Base-by-base conservation (phyloP, 1,284 basidiomycete species). In the Cutaneotrichosporon cavernicola region DNA sequence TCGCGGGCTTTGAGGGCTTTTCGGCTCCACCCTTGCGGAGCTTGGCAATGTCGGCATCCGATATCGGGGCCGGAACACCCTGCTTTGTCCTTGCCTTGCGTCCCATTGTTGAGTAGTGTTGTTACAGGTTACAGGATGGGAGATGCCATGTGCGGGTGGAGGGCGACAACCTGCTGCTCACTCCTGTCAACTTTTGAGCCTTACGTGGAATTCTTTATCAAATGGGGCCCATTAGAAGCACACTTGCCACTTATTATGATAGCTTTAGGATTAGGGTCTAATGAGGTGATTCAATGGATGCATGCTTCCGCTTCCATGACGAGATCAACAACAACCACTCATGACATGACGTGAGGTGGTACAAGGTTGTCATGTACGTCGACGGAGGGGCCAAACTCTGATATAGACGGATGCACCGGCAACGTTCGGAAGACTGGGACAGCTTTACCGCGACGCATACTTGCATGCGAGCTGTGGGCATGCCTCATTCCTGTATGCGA, bases 71-170 rank as follows among this genome's bases (percentile, higher is more conserved):
- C 2, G 92, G 92, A 5, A 87, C 83, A 0, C 84, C 86, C 81
- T 97, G 94, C 84, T 97, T 97, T 82, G 90, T 90, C 82, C 90
- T 92, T 70, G 92, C 87, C 73, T 92, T 88, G 77, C 92, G 87
- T 73, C 94, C 94, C 92, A 96, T 65, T 50, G 56, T 51, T 40
- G 34, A 31, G 56, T 40, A 7, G 5, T 18, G 21, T 32, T 36
- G 32, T 31, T 31, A 26, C 14, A 13, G 18, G 32, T 50, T 26
- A 26, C 34, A 36, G 34, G 34, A 36, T 36, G 34, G 11, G 26
- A n/a, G 46, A 40, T 43, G 31, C 34, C n/a, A 31, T 22, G 40
- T 47, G 21, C 31, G 40, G 11, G 40, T 13, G 11, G 40, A 18
- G 16, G 40, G 40, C 40, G 40, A 43, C 40, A 16, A 43, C 40